Evolutionary conservation across 106 monocot genomes (phyloP), one percentile per base, ranked within the genome.

Genomic region (Platanthera guangdongensis): DNA sequence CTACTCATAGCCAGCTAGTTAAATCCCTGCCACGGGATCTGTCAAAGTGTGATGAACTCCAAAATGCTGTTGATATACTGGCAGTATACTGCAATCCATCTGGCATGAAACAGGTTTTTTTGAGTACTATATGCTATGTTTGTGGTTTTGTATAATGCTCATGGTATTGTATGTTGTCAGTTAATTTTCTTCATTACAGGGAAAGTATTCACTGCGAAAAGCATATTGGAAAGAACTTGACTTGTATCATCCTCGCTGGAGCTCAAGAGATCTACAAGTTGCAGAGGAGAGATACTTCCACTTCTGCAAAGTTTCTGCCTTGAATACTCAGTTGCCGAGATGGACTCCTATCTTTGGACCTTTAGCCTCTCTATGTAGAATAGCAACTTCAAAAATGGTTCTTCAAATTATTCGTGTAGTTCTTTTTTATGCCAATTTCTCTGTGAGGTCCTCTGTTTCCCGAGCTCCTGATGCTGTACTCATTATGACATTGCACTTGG

Each of bases 181-280:
- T 62, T 62, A 15, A 54, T 14, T 55, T 7, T 9, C 10, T 48
- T 46, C 16, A 32, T 76, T 84, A 46, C 82, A 99, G 97, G 97
- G 94, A 46, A 94, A 82, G 78, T 99, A 99, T 85, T 88, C 94
- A 72, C 81, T 99, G 14, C 83, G 85, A 11, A 80, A 82, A 76
- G 62, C 78, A 73, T 84, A 82, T 68, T 99, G 97, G 97, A 94
- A 88, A 78, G 91, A 94, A 48, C 77, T 99, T 47, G 97, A 99
- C 71, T 76, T 99, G 51, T 99, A 99, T 84, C 91, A 94, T 57
- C 97, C 94, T 71, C 89, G 94, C 47, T 99, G 97, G 97, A 90
- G 75, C 62, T 82, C 80, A 9, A 88, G 89, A 67, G 94, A 99
- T 69, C 79, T 99, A 72, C 97, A 99, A 86, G 74, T 83, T 64